Evolutionary conservation across 1,284 basidiomycete species (phyloP), one percentile per base, ranked within the genome.

Genomic region (Phellinidium pouzarii): DNA sequence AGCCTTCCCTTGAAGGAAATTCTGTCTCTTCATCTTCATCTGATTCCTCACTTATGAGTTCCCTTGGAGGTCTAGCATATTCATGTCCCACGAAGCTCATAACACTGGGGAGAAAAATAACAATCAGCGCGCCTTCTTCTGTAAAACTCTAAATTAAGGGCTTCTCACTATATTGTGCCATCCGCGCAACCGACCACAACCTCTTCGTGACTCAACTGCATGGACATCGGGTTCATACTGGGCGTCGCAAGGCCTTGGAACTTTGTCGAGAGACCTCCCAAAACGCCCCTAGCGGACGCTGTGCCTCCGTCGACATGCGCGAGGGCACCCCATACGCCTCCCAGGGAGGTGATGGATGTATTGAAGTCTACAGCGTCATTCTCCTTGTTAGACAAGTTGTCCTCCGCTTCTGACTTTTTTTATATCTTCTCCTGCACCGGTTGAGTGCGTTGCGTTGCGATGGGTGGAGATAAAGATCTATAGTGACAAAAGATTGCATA

Each of bases 151-250:
- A 49, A 56, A 59, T 4, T 25, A 41, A 37, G 19, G 7, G 8
- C 34, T 8, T 75, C 87, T 70, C 60, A 90, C 87, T 91, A 91
- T 59, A 91, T 90, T 0, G 84, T 88, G n/a, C 87, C 88, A 65
- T 91, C 88, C 12, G 87, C 86, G 71, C 87, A 90, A 0, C 87
- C 87, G 36, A 91, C 84, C 14, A 91, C 88, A 1, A 90, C 87
- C 63, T 90, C 86, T 63, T 91, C 87, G 60, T 90, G 88, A 58
- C 82, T 88, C 59, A 91, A 65, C 61, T 90, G 87, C 85, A 91
- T 89, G 53, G 84, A 85, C 87, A 91, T 91, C 11, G 88, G 88
- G 60, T 91, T 91, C 76, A 89, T 88, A 67, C 87, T 87, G 1
- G 87, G 87, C 17, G 78, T 85, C 29, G 87, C 85, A 26, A 91